Conservation (phyloP, 805 yeast species). For the Kockiozyma suomiensis region DNA sequence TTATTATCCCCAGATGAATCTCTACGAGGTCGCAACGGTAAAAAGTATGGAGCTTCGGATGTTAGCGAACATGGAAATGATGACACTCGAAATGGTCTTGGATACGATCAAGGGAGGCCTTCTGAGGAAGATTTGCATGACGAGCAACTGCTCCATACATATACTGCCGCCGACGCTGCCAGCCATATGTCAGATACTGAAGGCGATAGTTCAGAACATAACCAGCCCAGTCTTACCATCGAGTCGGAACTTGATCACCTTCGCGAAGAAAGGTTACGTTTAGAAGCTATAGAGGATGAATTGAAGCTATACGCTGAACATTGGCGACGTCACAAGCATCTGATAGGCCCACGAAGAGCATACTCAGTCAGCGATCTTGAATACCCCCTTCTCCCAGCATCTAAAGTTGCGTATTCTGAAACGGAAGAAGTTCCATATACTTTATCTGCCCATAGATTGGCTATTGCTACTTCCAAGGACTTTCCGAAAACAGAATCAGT, state of each 20-base stretch:
- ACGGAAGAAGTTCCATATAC: not conserved
- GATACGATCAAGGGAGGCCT: too few relatives aligned
- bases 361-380: not conserved
- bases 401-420: too few relatives aligned
- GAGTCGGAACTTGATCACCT: not conserved
- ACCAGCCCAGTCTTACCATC: too few relatives aligned
- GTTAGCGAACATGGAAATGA: not conserved
- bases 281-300: slow-evolving; percentile 12
- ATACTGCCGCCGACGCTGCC: too few relatives aligned
- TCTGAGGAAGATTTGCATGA: too few relatives aligned
- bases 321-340: not conserved
- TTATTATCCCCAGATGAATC: not conserved
- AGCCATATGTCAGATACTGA: not conserved
- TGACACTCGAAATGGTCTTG: too few relatives aligned
- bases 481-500: too few relatives aligned
- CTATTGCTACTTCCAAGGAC: too few relatives aligned
- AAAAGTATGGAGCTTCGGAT: not conserved
- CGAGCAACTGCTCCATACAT: too few relatives aligned
- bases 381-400: too few relatives aligned
- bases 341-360: slow-evolving; percentile 7
- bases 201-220: not conserved
- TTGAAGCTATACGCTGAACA: not conserved
- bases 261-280: slow-evolving; percentile 1
- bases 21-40: not conserved
- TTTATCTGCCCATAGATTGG: not conserved